Base-by-base conservation (phyloP, 2,329 filamentous ascomycete genomes). In the Microascus cirrosus region DNA sequence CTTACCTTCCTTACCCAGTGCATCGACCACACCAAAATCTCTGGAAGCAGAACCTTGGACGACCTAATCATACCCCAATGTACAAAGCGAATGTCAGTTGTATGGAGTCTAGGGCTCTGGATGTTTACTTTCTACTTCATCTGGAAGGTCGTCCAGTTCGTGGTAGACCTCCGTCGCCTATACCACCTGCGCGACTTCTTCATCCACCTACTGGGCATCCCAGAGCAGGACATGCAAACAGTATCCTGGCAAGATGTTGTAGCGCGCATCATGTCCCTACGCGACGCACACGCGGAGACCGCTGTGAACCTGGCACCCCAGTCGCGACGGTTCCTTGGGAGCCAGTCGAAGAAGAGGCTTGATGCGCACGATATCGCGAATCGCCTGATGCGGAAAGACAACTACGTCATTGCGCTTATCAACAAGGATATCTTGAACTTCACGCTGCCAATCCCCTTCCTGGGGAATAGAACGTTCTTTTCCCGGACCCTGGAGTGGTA, bases 281-380 rank as follows among this genome's bases (percentile, higher is more conserved):
- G 92, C 61, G 90, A 96, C 66, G 80, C 89, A 34, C 96, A 96
- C 64, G 84, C 92, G n/a, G 84, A 87, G 61, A 96, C 92, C 18
- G 81, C 81, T 11, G 76, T 72, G 11, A 81, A 79, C 59, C 73
- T 83, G 60, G 77, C 79, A 0, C 73, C 73, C 3, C 73, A 71
- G 6, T 73, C 82, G 59, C 76, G 80, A 2, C 74, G 71, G n/a
- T 84, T 76, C 63, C 78, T 93, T 61, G 88, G 89, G 53, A 91
- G 85, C 59, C 90, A 95, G 67, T 95, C 90, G 24, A 95, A 96
- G 69, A 90, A 97, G 72, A 82, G 93, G 61, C 85, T 99, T 64
- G 94, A 96, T 71, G 94, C 94, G 12, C 90, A 96, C 65, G 94
- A 96, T 67, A 97, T 99, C 69, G 94, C 94, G 7, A 99, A 97